phyloP scores from a whole-genome alignment of 202 grass and related monocot species.

The Schoenoplectus tabernaemontani region DNA sequence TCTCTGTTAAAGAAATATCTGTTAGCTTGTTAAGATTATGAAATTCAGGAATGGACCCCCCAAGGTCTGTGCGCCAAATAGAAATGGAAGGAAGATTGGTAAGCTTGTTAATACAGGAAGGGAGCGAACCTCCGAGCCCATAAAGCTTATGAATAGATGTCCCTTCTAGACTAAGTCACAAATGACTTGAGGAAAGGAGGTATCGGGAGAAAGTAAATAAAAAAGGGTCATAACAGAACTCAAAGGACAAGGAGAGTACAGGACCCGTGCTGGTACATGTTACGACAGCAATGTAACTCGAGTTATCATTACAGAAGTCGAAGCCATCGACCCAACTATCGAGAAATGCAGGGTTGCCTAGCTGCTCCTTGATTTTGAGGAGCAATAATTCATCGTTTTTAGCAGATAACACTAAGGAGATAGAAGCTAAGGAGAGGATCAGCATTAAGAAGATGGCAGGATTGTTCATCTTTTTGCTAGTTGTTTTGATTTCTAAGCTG shows the following conservation, averaged over 20 bases:
- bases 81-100: conserved; percentile 8
- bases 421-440: neutral
- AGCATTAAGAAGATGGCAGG: neutral
- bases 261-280: conserved; percentile 6
- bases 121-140: neutral
- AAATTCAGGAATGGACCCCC: conserved; percentile 13
- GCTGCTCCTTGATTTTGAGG: conserved; percentile 1
- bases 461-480: neutral
- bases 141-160: neutral
- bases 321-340: neutral
- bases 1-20: neutral
- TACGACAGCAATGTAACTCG: neutral
- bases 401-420: neutral
- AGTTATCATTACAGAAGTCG: neutral
- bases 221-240: too few species aligned
- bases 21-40: conserved; percentile 4
- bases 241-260: neutral
- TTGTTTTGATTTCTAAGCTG: neutral
- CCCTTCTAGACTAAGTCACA: conserved; percentile 26
- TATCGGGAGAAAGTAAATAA: too few species aligned
- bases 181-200: conserved; percentile 30
- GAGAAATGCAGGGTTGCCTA: neutral
- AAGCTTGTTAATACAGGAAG: conserved; percentile 25
- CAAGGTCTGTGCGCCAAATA: neutral
- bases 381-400: neutral